Evolutionary conservation across 176 grass and related monocot genomes (phyloP), one percentile per base, ranked within the genome.

Genomic region (Aegilops tauschii): DNA sequence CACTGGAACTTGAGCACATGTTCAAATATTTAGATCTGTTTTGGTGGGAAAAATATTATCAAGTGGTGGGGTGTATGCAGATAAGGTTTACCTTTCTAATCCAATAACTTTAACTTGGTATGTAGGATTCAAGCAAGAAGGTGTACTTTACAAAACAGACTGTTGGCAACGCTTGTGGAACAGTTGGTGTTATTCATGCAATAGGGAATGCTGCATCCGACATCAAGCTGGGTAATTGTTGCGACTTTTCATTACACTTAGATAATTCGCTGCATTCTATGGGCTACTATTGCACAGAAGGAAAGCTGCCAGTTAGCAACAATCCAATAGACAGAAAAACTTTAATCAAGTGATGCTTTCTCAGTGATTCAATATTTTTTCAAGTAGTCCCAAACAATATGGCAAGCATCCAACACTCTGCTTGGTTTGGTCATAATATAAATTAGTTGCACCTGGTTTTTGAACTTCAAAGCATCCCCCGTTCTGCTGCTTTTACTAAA

Each of bases 111-210:
- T 56, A 76, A 64, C 29, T 63, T 70, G 12, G 21, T 70, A 35
- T 87, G 77, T 54, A 98, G 97, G 94, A 91, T 65, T 69, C 27
- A 83, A 96, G 61, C 88, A 85, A 91, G 72, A 94, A 90, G 62
- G 94, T 99, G 63, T 99, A 96, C 85, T 99, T 96, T 28, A 86
- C 93, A 32, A 99, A 99, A 65, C 97, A 99, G 90, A 99, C 97
- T 66, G 92, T 99, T 85, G 94, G 92, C 25, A 99, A 99, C 77
- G 97, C 97, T 88, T 99, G 97, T 91, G 97, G 97, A 84, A 99
- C 97, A 56, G 80, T 99, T 85, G 97, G 97, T 59, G 83, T 99
- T 78, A 93, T 99, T 90, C 97, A 99, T 94, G 94, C 97, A 71
- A 65, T 96, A 79, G 94, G 97, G 25, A 99, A 99, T 89, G 88